Base-by-base conservation (phyloP, 352 stramenopile genomes). In the Phytophthora gonapodyides region DNA sequence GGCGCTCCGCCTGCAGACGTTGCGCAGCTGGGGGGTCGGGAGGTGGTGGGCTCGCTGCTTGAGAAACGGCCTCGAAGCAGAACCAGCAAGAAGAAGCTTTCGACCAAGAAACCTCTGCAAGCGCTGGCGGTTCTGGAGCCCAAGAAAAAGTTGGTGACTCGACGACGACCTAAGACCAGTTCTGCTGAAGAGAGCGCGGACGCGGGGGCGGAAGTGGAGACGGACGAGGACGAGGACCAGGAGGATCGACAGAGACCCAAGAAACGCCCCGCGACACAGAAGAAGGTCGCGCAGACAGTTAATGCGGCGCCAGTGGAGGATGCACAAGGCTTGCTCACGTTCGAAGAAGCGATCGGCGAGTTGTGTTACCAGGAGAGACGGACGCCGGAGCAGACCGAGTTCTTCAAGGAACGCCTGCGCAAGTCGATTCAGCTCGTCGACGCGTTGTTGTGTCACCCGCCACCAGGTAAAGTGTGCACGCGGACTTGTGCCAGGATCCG, bases 361-460 rank as follows among this genome's bases (percentile, higher is more conserved):
- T 65, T 90, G 58, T 90, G 81, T 57, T 90, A 87, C 35, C 60
- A 70, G 2, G 76, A 88, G 21, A 61, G 65, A 42, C 81, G 81
- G 31, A 78, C 75, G 2, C 66, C 57, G 1, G 64, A 69, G 21
- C 62, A 90, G 49, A 87, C 76, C 7, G 70, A 71, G 33, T 86
- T 88, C 44, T 88, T 90, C 55, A 90, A 90, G 44, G 73, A 87
- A 17, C 75, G 77, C 15, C 51, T 91, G 36, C 73, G 77, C 38
- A 86, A 87, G 59, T 78, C 79, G 11, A 87, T 91, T 41, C 42
- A 83, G 46, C 83, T 91, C 64, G 81, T 91, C 3, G 81, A 91
- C 48, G 79, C 81, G n/a, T 53, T 88, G 42, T 61, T 91, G 2
- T 91, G 81, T 34, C 77, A 74, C 30, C 79, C 81, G 5, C 77